Percentiles rank a stretch among this genome's conserved stretches.
Evolutionary conservation across 352 stramenopile species (phyloP).

Genomic region (Pythium dissotocum): DNA sequence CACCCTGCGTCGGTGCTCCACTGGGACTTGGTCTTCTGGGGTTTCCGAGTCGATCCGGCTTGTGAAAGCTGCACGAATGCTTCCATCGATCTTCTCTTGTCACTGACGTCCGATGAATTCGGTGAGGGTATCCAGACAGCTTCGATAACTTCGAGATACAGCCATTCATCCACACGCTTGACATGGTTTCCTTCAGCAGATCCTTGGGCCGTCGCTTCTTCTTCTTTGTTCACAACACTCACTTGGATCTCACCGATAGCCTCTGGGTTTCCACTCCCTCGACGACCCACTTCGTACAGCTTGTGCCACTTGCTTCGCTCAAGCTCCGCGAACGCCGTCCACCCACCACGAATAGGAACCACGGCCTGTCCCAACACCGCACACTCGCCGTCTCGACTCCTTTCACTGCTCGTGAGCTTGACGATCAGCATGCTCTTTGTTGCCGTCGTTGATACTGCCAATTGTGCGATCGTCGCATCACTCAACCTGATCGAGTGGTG

Average conservation of each 20-base stretch:
- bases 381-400: not conserved
- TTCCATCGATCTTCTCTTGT: not conserved
- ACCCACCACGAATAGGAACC: constrained; percentile 11
- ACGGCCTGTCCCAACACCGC: constrained; percentile 17
- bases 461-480: not conserved
- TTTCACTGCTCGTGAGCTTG: constrained; percentile 2
- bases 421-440: constrained; percentile 5
- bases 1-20: constrained; percentile 11
- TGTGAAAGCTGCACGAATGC: constrained; percentile 10
- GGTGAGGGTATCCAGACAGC: not conserved
- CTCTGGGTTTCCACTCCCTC: constrained; percentile 14
- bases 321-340: constrained; percentile 5
- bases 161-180: constrained; percentile 7
- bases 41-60: not conserved
- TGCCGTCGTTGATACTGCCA: not conserved
- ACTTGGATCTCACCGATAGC: constrained; percentile 24
- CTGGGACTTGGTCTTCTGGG: constrained; percentile 4
- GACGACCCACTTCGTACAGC: constrained; percentile 8
- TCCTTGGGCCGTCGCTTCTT: not conserved
- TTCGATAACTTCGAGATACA: constrained; percentile 15
- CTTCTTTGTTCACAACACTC: constrained; percentile 6
- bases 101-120: not conserved
- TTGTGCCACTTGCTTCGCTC: constrained; percentile 26
- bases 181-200: not conserved
- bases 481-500: constrained; percentile 7